Evolutionary conservation across 2,329 filamentous ascomycete genomes (phyloP).

Genomic region (Aspergillus clavatus): DNA sequence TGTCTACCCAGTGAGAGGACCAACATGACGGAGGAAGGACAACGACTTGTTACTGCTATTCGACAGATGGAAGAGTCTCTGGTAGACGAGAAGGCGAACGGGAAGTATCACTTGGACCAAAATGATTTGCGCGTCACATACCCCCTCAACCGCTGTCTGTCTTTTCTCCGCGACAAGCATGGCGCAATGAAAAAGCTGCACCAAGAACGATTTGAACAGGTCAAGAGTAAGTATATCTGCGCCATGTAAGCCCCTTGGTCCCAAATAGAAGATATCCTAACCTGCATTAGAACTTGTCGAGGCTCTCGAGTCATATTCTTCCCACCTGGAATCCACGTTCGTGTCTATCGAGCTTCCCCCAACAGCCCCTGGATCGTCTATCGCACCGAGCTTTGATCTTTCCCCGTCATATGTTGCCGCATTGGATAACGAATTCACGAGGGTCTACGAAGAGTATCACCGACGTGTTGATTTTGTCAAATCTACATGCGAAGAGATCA

Average conservation of each 20-base stretch:
- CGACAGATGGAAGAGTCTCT: conserved; percentile 91
- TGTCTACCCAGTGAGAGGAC: conserved; percentile 66
- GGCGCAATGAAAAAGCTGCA: conserved; percentile 73
- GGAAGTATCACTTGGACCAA: conserved; percentile 60
- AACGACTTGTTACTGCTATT: conserved; percentile 77
- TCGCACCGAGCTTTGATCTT: conserved; percentile 85
- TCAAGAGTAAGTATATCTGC: conserved; percentile 66
- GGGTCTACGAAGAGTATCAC: conserved; percentile 95
- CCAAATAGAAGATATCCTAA: conserved; percentile 17
- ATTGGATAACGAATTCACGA: conserved; percentile 84
- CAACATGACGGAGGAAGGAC: conserved; percentile 81
- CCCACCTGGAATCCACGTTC: conserved; percentile 86
- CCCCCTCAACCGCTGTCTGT: conserved; percentile 75
- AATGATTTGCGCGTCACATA: conserved; percentile 73
- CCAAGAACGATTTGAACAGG: conserved; percentile 88
- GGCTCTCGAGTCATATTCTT: conserved; percentile 92
- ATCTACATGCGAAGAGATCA: conserved; percentile 73
- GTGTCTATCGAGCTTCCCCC: conserved; percentile 81
- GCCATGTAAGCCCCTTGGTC: too few relatives aligned
- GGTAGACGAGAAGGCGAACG: conserved; percentile 65
- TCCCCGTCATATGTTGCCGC: conserved; percentile 81
- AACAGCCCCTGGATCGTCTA: conserved; percentile 66
- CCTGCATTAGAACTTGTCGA: conserved; percentile 72
- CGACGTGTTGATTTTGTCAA: conserved; percentile 73
- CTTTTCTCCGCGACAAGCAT: conserved; percentile 80